Evolutionary conservation across 139 green algal species (phyloP).

Genomic region (Eudorina sp.): DNA sequence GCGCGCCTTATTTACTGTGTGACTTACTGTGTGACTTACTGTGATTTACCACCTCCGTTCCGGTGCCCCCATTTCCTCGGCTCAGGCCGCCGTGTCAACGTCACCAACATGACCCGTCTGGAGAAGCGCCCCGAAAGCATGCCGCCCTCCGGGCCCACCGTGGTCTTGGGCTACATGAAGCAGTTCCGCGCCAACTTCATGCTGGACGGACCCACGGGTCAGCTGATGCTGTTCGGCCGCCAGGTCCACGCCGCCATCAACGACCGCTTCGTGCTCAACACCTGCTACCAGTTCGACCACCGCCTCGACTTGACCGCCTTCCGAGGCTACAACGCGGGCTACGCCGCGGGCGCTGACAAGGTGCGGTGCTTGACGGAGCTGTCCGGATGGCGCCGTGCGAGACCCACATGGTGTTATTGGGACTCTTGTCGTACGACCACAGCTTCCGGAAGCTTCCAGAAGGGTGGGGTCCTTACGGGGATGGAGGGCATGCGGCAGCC

Average conservation of each 20-base stretch:
- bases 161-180: conserved; percentile 59
- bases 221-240: conserved; percentile 30
- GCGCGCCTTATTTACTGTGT: too few relatives aligned
- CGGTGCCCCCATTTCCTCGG: too few relatives aligned
- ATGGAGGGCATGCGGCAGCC: too few relatives aligned
- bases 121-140: conserved; percentile 50
- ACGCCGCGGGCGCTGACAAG: conserved; percentile 56
- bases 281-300: conserved; percentile 43
- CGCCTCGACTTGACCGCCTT: conserved; percentile 47
- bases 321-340: conserved; percentile 41
- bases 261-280: conserved; percentile 62
- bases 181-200: conserved; percentile 54
- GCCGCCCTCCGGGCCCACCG: background rate
- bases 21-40: too few relatives aligned
- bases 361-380: too few relatives aligned
- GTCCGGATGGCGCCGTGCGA: too few relatives aligned
- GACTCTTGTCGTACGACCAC: too few relatives aligned
- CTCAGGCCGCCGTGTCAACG: background rate
- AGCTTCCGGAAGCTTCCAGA: too few relatives aligned
- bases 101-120: conserved; percentile 58
- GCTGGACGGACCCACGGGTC: conserved; percentile 19
- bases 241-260: conserved; percentile 58
- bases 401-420: too few relatives aligned
- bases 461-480: too few relatives aligned
- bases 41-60: too few relatives aligned